Evolutionary conservation across 805 yeast genomes (phyloP).

Genomic region (Teunomyces barrocoloradensis): DNA sequence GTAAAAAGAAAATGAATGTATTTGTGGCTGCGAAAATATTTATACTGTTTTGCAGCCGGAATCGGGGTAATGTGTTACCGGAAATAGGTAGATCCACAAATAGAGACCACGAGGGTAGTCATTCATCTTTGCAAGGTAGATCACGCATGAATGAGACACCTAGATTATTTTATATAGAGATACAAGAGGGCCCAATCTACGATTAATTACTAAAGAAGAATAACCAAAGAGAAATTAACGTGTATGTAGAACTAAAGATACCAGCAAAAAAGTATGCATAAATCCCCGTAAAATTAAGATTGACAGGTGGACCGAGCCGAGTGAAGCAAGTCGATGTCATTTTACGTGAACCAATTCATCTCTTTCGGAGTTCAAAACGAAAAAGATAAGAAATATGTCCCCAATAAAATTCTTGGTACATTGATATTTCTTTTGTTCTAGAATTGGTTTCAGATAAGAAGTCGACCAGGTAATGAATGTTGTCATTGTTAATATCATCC

Average conservation of each 20-base stretch:
- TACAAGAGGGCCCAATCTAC: no score
- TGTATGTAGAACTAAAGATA: no score
- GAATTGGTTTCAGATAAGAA: no score
- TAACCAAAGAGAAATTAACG: no score
- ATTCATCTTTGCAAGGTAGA: neutral
- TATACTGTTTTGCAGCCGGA: slow-evolving; percentile 1
- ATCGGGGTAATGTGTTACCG: neutral
- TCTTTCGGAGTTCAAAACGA: neutral
- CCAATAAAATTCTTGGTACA: neutral
- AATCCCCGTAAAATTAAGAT: no score
- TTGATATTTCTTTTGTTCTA: neutral
- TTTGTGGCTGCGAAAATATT: slow-evolving; percentile 2
- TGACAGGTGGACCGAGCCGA: no score
- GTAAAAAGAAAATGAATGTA: neutral
- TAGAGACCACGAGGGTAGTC: neutral
- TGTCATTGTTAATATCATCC: slow-evolving; percentile 14
- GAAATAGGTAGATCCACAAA: neutral
- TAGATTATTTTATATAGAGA: no score
- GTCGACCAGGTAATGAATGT: neutral
- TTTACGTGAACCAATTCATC: neutral
- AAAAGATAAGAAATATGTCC: neutral
- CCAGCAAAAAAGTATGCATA: no score
- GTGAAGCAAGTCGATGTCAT: neutral
- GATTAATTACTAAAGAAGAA: no score
- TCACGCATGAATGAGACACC: no score